These are phyloP conservation scores for Verticillium dahliae DNA, from an alignment of 2,329 filamentous ascomycete genomes.

Conservation along the genomic window DNA sequence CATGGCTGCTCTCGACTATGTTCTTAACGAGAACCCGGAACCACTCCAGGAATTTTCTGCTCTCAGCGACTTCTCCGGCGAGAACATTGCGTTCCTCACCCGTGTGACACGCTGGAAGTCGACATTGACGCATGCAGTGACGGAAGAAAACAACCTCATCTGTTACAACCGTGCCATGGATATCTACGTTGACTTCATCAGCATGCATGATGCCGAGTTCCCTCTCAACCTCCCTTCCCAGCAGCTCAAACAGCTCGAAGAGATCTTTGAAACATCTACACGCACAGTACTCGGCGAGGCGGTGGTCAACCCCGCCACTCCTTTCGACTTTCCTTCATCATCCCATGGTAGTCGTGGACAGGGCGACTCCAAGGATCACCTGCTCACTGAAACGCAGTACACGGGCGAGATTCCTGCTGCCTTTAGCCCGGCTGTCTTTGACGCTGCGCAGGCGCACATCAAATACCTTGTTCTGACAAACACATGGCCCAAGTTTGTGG, in stretches of 20 bases:
- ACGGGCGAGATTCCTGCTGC: conserved; percentile 35
- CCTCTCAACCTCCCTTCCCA: conserved; percentile 43
- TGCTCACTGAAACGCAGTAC: conserved; percentile 18
- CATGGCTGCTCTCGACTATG: conserved; percentile 44
- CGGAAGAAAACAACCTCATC: not conserved
- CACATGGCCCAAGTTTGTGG: conserved; percentile 57
- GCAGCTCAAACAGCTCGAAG: conserved; percentile 31
- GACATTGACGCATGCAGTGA: not conserved
- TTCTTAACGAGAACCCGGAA: conserved; percentile 35
- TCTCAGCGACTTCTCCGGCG: conserved; percentile 48
- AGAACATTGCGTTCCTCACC: conserved; percentile 51
- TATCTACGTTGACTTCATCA: conserved; percentile 43
- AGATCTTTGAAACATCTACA: conserved; percentile 34
- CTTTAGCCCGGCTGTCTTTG: conserved; percentile 50
- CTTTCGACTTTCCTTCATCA: conserved; percentile 7
- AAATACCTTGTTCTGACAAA: conserved; percentile 63
- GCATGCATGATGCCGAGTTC: conserved; percentile 38
- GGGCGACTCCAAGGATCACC: not conserved
- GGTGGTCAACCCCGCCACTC: conserved; percentile 14
- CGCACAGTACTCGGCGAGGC: conserved; percentile 20
- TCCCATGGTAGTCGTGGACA: not conserved
- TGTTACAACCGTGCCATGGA: conserved; percentile 37
- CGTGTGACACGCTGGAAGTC: conserved; percentile 38
- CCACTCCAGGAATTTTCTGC: conserved; percentile 46
- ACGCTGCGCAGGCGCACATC: conserved; percentile 51